phyloP scores from a whole-genome alignment of 768 basidiomycete genomes.

The Boletus rubescentipes region DNA sequence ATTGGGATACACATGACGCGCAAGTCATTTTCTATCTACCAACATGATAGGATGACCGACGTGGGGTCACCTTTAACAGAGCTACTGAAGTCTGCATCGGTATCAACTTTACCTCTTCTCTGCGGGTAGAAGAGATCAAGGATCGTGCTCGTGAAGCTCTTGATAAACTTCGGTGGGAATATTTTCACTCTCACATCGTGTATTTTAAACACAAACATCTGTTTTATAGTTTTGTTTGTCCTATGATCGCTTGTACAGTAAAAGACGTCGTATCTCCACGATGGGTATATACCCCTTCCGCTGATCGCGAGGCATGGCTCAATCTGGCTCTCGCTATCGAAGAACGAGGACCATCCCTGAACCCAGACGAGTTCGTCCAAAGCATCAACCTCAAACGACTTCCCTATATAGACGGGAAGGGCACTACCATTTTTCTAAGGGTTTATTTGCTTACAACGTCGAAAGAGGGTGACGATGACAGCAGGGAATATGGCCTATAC shows the following conservation, averaged over 20 bases:
- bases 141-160: conserved; percentile 12
- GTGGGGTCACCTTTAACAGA: background rate
- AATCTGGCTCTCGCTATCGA: conserved; percentile 18
- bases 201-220: no score
- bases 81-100: conserved; percentile 21
- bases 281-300: conserved; percentile 24
- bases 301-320: conserved; percentile 24
- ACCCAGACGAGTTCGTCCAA: conserved; percentile 17
- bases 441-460: conserved; percentile 15
- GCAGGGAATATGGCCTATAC: conserved; percentile 14
- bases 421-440: background rate
- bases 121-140: conserved; percentile 8
- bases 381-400: conserved; percentile 13
- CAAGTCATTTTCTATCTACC: background rate
- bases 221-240: conserved; percentile 15
- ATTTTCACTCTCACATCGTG: no score
- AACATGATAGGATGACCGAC: background rate
- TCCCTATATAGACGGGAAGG: no score
- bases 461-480: background rate
- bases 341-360: conserved; percentile 13
- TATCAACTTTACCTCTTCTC: conserved; percentile 12
- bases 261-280: conserved; percentile 12
- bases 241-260: no score
- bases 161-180: conserved; percentile 20
- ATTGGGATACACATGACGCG: conserved; percentile 13